Evolutionary conservation across 2,329 filamentous ascomycete genomes (phyloP), one percentile per base, ranked within the genome.

Genomic region (Phialophora tarda): DNA sequence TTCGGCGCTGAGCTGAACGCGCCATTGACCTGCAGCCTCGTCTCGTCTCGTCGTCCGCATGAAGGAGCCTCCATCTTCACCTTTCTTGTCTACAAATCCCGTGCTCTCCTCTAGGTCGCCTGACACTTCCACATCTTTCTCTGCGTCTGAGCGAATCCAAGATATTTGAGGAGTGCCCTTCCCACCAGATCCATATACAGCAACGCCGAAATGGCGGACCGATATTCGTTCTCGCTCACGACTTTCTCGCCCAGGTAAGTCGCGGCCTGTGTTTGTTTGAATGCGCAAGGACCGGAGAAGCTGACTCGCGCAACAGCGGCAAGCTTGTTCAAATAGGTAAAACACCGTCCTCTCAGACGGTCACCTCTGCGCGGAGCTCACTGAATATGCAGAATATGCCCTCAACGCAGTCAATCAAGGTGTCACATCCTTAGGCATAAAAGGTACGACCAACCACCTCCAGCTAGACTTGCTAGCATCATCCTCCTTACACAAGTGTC

Each of bases 381-480:
- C 54, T 14, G 75, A 62, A 71, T 71, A 32, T 69, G 62, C 75
- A 99, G 95, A 99, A 85, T 99, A 99, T 91, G 95, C 95, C 73
- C 85, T 99, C 78, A 98, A 98, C 79, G 95, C 95, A 70, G 95
- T 99, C 79, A 99, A 99, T 84, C 94, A 98, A 84, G 95, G 95
- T 82, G 95, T 99, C 74, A 99, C 95, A 73, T 94, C 95, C 73
- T 88, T 99, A 67, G 95, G 95, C 75, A 99, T 99, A 84, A 99
- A 99, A 88, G 93, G 93, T 93, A 84, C 73, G 80, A 53, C 28
- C 32, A 17, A 32, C 30, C 30, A 10, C 10, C 28, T 14, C 48
- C 4, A 26, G 32, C 23, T 26, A 38, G 28, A 41, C 11, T 51
- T 30, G 26, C 58, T 3, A 28, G n/a, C 28, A 24, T 38, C 23